Conservation (phyloP, 768 basidiomycete genomes). For the Mrakia blollopis region DNA sequence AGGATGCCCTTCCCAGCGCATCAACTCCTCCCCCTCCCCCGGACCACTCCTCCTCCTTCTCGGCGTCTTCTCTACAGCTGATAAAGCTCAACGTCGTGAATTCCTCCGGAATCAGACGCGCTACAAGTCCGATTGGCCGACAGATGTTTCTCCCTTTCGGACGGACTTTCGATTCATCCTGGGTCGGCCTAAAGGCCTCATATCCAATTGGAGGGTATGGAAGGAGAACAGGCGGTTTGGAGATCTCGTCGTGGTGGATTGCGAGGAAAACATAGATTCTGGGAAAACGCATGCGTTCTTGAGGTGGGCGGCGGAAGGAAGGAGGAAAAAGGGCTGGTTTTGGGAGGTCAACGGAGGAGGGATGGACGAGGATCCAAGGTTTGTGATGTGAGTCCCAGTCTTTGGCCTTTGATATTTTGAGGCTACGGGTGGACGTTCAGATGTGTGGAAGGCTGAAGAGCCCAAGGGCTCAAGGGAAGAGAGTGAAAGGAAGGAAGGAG, state of each 20-base stretch:
- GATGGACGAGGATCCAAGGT: constrained; percentile 40
- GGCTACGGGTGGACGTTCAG: too few species aligned
- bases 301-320: constrained; percentile 43
- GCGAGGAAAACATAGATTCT: constrained; percentile 43
- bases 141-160: constrained; percentile 31
- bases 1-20: constrained; percentile 36
- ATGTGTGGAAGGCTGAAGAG: neutral
- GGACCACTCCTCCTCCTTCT: constrained; percentile 39
- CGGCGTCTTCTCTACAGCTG: constrained; percentile 42
- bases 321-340: constrained; percentile 27
- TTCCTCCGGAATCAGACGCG: constrained; percentile 23
- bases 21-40: neutral
- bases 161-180: constrained; percentile 45
- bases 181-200: constrained; percentile 40
- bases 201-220: constrained; percentile 34
- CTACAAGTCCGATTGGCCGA: constrained; percentile 40
- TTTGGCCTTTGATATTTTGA: neutral
- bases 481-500: too few species aligned
- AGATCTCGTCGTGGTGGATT: constrained; percentile 23
- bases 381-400: constrained; percentile 42
- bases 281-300: constrained; percentile 46
- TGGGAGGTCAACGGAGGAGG: too few species aligned
- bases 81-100: constrained; percentile 40
- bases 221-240: constrained; percentile 39
- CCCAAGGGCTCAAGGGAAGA: neutral